These are phyloP conservation scores for Coelastrella sp. DNA, from an alignment of 139 green algal genomes.

Conservation along the genomic window DNA sequence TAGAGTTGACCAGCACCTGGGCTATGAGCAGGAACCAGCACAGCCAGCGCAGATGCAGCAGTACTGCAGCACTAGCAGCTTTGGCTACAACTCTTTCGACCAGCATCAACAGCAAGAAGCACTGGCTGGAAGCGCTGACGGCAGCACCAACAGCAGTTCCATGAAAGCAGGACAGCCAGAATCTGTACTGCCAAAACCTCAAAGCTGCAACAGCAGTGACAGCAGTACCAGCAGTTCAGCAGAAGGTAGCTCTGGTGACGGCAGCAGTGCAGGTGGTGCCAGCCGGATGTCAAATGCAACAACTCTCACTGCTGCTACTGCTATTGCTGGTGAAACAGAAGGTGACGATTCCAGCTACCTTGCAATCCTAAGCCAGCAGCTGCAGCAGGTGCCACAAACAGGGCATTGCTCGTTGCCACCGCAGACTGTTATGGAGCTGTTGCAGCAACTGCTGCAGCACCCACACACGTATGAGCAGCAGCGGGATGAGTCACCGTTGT, in stretches of 20 bases:
- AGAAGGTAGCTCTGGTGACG: background rate
- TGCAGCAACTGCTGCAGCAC: background rate
- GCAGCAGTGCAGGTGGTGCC: background rate
- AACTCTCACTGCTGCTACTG: background rate
- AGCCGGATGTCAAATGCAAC: background rate
- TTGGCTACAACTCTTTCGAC: background rate
- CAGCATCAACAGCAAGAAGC: background rate
- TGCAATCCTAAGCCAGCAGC: background rate
- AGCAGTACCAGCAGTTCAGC: background rate
- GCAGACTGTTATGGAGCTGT: too few relatives aligned
- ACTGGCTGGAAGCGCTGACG: background rate
- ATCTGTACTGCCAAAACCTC: background rate
- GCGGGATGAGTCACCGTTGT: background rate
- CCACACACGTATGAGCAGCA: background rate
- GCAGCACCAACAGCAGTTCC: background rate
- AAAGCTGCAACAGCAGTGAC: background rate
- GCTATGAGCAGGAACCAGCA: background rate
- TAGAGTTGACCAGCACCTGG: slow-evolving; percentile 30
- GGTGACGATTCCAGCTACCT: background rate
- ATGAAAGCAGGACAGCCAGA: background rate
- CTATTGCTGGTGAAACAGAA: background rate
- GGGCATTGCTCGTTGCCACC: background rate
- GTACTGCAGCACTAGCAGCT: background rate
- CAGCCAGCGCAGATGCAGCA: background rate
- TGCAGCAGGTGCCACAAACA: background rate